Percentiles rank a stretch among this genome's conserved stretches.
These are phyloP conservation scores for Canariomyces notabilis DNA, from an alignment of 2,329 filamentous ascomycete genomes.

Conservation along the genomic window DNA sequence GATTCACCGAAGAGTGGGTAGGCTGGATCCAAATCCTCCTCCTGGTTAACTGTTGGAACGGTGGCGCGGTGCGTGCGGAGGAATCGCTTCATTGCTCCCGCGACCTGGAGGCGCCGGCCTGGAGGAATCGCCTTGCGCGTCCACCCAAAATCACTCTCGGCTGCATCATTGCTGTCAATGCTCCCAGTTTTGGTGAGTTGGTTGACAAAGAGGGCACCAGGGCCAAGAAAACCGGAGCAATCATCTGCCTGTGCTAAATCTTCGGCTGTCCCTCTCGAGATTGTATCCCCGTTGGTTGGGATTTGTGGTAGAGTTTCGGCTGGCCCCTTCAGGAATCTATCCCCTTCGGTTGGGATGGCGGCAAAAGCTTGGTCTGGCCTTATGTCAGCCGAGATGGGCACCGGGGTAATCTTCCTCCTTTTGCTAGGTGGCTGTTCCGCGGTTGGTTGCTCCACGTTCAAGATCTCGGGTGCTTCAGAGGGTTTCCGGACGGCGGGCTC, in stretches of 20 bases:
- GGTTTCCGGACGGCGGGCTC: neutral
- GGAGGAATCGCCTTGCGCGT: conserved; percentile 31
- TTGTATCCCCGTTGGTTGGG: conserved; percentile 14
- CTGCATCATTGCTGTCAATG: neutral
- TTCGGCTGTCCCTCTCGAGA: conserved; percentile 2
- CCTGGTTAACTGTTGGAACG: neutral
- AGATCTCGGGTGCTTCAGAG: neutral
- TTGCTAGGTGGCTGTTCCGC: conserved; percentile 23
- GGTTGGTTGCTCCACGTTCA: neutral
- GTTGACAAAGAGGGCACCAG: conserved; percentile 2
- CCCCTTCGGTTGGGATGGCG: conserved; percentile 16
- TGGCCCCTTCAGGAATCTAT: conserved; percentile 3
- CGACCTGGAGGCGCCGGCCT: conserved; percentile 42
- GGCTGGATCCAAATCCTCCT: conserved; percentile 1
- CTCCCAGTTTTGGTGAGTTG: conserved; percentile 6
- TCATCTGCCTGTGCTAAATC: conserved; percentile 2
- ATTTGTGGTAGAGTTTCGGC: conserved; percentile 10
- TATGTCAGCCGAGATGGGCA: conserved; percentile 15
- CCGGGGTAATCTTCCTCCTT: conserved; percentile 29
- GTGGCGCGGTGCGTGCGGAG: conserved; percentile 27
- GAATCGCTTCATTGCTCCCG: conserved; percentile 37
- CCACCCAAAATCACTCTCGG: conserved; percentile 26
- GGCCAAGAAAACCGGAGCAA: conserved; percentile 17
- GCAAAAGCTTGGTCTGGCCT: neutral
- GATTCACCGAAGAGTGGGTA: conserved; percentile 19